Percentiles rank a stretch among this genome's conserved stretches.
phyloP scores from a whole-genome alignment of 225 moss, liverwort and hornwort genomes.

The Physcomitrellopsis africana region DNA sequence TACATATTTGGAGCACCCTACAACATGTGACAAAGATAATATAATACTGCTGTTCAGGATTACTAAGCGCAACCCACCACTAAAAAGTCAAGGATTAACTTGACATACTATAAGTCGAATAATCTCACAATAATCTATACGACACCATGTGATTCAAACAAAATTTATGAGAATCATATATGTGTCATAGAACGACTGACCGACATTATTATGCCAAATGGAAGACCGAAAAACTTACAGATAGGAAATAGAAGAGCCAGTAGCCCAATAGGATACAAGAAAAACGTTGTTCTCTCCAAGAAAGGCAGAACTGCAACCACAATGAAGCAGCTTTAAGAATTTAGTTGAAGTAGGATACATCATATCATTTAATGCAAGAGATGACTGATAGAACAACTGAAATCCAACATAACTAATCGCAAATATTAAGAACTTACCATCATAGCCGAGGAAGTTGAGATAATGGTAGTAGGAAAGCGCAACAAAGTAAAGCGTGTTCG shows the following conservation, averaged over 20 bases:
- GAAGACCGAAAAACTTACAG: slow-evolving; percentile 63
- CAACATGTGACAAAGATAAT: not conserved
- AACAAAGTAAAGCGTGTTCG: slow-evolving; percentile 75
- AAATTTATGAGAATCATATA: not conserved
- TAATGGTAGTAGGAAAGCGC: slow-evolving; percentile 97
- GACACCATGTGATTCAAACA: not conserved
- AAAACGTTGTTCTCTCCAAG: slow-evolving; percentile 90
- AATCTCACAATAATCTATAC: not conserved
- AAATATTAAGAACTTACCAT: slow-evolving; percentile 48
- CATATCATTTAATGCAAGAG: slow-evolving; percentile 6
- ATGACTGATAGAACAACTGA: not conserved
- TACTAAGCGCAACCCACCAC: not conserved
- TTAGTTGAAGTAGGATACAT: slow-evolving; percentile 11
- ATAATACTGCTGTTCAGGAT: slow-evolving; percentile 6
- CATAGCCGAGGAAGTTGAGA: slow-evolving; percentile 97
- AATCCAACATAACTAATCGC: not conserved
- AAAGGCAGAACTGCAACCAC: slow-evolving; percentile 83
- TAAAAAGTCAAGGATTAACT: not conserved
- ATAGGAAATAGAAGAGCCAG: slow-evolving; percentile 82
- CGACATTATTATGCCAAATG: not conserved
- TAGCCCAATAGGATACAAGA: slow-evolving; percentile 89
- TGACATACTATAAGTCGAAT: not conserved
- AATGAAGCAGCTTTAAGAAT: slow-evolving; percentile 16
- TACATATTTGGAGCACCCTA: not conserved
- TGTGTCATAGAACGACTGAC: not conserved